These are phyloP conservation scores for Salvia rosmarinus DNA, from an alignment of 257 asterid genomes.

Conservation along the genomic window DNA sequence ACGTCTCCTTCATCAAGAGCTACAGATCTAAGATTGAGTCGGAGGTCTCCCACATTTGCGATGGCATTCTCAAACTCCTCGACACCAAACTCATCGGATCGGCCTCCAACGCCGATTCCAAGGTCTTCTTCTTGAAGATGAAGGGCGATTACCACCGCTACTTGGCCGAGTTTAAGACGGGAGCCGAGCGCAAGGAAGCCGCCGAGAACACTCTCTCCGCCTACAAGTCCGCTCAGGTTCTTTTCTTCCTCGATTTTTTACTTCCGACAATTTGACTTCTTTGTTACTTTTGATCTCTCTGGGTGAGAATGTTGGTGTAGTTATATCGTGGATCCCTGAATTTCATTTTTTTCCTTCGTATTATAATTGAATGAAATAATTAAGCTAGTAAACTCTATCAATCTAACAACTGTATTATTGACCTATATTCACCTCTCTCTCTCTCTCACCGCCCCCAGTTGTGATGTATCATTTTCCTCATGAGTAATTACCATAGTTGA, in stretches of 20 bases:
- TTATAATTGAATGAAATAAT: background rate
- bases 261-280: background rate
- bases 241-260: background rate
- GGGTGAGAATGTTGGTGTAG: background rate
- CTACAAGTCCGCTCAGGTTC: conserved; percentile 88
- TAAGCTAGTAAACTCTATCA: background rate
- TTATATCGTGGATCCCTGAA: conserved; percentile 15
- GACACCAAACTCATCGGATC: conserved; percentile 75
- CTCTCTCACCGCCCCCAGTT: background rate
- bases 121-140: conserved; percentile 92
- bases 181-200: conserved; percentile 77
- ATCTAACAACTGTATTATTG: background rate
- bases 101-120: conserved; percentile 68
- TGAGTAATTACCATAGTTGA: background rate
- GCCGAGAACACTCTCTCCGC: conserved; percentile 91
- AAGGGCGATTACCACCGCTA: conserved; percentile 87
- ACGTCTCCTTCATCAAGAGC: conserved; percentile 59
- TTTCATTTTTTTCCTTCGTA: background rate
- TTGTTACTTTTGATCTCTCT: background rate
- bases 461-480: background rate
- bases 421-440: background rate
- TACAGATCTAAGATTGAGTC: conserved; percentile 86
- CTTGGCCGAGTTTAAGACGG: conserved; percentile 80
- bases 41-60: conserved; percentile 73
- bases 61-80: conserved; percentile 72